Evolutionary conservation across 768 basidiomycete genomes (phyloP).

Genomic region (Termitomyces sp.): DNA sequence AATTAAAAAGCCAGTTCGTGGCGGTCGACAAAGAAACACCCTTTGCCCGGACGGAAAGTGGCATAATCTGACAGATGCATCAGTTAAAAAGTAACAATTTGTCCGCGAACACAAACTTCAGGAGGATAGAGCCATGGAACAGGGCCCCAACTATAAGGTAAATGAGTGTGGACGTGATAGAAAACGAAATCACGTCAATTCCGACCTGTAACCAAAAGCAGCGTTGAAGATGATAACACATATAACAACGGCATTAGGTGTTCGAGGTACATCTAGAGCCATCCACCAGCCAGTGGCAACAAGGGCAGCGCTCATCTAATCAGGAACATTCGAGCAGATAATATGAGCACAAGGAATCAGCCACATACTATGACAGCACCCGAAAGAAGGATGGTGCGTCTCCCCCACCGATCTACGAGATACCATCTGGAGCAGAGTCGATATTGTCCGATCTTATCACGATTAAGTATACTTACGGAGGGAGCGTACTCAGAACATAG

Average conservation of each 20-base stretch:
- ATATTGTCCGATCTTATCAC: conserved; percentile 6
- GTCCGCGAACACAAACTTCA: conserved; percentile 44
- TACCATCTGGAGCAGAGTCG: conserved; percentile 60
- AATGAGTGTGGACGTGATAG: background rate
- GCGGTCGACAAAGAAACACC: conserved; percentile 95
- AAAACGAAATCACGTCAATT: background rate
- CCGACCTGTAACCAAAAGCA: conserved; percentile 81
- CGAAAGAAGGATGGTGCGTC: conserved; percentile 70
- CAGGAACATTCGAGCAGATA: background rate
- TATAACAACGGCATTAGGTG: conserved; percentile 81
- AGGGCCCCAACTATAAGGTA: conserved; percentile 68
- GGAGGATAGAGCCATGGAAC: conserved; percentile 86
- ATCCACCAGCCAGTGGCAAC: conserved; percentile 89
- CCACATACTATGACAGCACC: conserved; percentile 62
- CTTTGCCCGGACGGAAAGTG: conserved; percentile 83
- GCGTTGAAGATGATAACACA: conserved; percentile 94
- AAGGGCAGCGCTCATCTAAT: conserved; percentile 77
- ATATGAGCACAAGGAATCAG: background rate
- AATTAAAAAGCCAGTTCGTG: conserved; percentile 88
- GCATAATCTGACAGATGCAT: conserved; percentile 66
- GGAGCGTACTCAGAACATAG: conserved; percentile 64
- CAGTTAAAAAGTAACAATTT: background rate
- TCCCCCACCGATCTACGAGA: conserved; percentile 80
- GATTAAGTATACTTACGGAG: conserved; percentile 44
- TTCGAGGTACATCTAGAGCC: conserved; percentile 81